Conservation (phyloP, 2,329 filamentous ascomycete species). For the Coniochaeta ligniaria region DNA sequence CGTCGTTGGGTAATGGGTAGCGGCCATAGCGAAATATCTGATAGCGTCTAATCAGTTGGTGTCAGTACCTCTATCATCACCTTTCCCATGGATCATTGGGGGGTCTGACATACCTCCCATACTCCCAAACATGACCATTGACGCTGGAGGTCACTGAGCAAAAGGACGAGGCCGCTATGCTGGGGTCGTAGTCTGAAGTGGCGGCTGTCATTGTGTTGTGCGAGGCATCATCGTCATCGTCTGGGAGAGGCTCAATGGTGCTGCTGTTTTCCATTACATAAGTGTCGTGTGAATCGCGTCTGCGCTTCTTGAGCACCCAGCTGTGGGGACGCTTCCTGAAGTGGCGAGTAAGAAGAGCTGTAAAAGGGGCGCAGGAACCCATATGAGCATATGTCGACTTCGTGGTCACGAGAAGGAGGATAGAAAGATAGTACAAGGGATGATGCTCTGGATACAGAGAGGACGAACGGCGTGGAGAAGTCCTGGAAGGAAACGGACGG, state of each 20-base stretch:
- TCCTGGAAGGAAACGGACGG: not conserved
- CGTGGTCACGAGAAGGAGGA: not conserved
- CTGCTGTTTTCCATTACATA: constrained; percentile 14
- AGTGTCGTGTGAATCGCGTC: not conserved
- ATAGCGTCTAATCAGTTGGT: constrained; percentile 30
- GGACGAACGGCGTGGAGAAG: not conserved
- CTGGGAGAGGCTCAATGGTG: constrained; percentile 9
- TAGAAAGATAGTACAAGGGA: not conserved
- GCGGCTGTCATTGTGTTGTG: constrained; percentile 1
- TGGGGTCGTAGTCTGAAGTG: constrained; percentile 18
- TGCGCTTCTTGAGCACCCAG: not conserved
- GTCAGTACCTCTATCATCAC: not conserved
- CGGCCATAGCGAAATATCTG: constrained; percentile 37
- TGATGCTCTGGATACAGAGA: not conserved
- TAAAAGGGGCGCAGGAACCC: not conserved
- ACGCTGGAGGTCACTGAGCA: constrained; percentile 18
- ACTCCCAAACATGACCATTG: constrained; percentile 18
- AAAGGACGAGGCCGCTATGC: constrained; percentile 13
- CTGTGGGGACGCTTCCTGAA: not conserved
- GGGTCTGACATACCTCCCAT: constrained; percentile 13
- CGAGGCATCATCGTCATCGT: constrained; percentile 7
- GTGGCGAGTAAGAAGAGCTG: not conserved
- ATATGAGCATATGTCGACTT: not conserved
- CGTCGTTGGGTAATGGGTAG: constrained; percentile 47
- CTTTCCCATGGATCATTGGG: constrained; percentile 16